Base-by-base conservation (phyloP, 768 basidiomycete species). In the Calocera cornea region DNA sequence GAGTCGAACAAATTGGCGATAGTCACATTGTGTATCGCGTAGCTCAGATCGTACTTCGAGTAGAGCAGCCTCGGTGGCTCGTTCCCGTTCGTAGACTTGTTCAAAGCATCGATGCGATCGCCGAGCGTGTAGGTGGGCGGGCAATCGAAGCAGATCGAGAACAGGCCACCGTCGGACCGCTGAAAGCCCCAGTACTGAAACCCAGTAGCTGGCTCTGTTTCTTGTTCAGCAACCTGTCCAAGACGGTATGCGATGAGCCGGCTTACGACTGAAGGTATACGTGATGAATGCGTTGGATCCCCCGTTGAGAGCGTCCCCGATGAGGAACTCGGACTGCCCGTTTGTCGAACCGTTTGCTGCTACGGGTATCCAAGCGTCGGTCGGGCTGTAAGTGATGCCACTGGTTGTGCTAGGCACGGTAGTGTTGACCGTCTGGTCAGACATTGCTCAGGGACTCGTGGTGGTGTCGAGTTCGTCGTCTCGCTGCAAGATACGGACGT, bases 161-260 rank as follows among this genome's bases (percentile, higher is more conserved):
- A 19, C 17, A 66, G 33, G 5, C 65, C 41, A 33, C 47, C 41
- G 34, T 66, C 65, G 19, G 41, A 49, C n/a, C 65, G 65, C 41
- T 66, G 65, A 17, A 29, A 66, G 16, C 41, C 65, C 65, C 65
- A 66, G 3, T 31, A 66, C 27, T 66, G 36, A 41, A 66, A 50
- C 12, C 41, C 65, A 24, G 44, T 47, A 17, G 44, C 44, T 47
- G 44, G 44, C 19, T 47, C 44, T 47, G 44, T 24, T 8, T 47
- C 19, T 47, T 19, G 19, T 47, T 47, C 24, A 47, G 44, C 16
- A 47, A 7, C 40, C 40, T 10, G 19, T 41, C 40, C 40, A 47
- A 7, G 44, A 7, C 14, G 16, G 44, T 7, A 47, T 47, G 16
- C 24, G 44, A 47, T 8, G 19, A 17, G 36, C 5, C 19, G 24